phyloP scores from a whole-genome alignment of 2,329 filamentous ascomycete genomes.

The Sordariomycetes sp. region DNA sequence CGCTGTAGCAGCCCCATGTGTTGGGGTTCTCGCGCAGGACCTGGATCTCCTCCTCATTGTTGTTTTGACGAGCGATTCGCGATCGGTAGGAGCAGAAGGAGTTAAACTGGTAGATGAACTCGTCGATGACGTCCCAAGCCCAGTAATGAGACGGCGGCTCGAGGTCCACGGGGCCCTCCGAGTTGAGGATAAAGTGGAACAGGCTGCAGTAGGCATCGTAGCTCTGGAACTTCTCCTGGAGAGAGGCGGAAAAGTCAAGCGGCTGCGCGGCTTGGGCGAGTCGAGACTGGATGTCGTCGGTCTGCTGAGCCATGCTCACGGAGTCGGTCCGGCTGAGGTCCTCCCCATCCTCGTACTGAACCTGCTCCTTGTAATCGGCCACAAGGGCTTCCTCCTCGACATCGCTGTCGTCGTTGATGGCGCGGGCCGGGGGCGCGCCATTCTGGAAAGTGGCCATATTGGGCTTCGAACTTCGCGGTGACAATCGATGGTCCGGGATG shows the following conservation, averaged over 20 bases:
- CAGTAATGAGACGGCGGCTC: conserved; percentile 97
- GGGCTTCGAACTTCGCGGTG: conserved; percentile 7
- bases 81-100: conserved; percentile 97
- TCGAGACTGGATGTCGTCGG: conserved; percentile 88
- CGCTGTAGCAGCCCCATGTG: conserved; percentile 99
- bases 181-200: conserved; percentile 99
- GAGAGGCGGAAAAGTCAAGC: conserved; percentile 87
- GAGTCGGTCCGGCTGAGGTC: conserved; percentile 67
- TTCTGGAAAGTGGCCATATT: conserved; percentile 56
- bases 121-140: conserved; percentile 99
- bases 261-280: conserved; percentile 87
- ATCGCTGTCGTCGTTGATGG: conserved; percentile 75
- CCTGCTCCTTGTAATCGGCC: conserved; percentile 92
- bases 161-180: conserved; percentile 94
- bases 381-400: conserved; percentile 93
- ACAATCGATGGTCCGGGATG: conserved; percentile 19
- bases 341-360: conserved; percentile 84
- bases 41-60: conserved; percentile 87
- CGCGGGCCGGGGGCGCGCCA: conserved; percentile 48
- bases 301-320: conserved; percentile 61
- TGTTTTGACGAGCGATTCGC: conserved; percentile 71
- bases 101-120: conserved; percentile 99
- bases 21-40: conserved; percentile 94
- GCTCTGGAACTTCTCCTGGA: conserved; percentile 96
- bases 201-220: conserved; percentile 99